Base-by-base conservation (phyloP, 2,329 filamentous ascomycete genomes). In the Aspergillaceae sp. region DNA sequence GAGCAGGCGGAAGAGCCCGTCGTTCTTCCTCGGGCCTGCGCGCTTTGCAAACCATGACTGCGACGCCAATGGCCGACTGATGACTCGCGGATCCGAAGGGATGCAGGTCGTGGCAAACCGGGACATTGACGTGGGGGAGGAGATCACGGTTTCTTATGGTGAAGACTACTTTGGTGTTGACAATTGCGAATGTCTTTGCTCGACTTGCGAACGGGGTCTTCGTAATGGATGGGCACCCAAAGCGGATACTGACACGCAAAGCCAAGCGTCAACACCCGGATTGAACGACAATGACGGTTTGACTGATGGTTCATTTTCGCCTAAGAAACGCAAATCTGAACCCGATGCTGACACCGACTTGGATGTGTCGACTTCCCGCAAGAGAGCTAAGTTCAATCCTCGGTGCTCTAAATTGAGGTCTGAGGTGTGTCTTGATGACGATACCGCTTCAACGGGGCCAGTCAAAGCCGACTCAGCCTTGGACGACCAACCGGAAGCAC, bases 31-130 rank as follows among this genome's bases (percentile, higher is more conserved):
- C 63, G 92, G 92, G 0, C 94, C 92, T 5, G 92, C 92, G 32
- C 83, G 92, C 43, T 97, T 98, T 65, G 89, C 92, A 28, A 98
- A 98, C 62, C 92, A 98, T 68, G 92, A 98, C 66, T 98, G 92
- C 69, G 79, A 86, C 55, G 88, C 92, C 30, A 98, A 97, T 70
- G 90, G 90, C 6, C 80, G 83, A 60, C 77, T 98, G 40, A 84
- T 87, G 56, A 96, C 88, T 33, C 85, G 82, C 33, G 87, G 89
- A 40, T 80, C 84, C 47, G 83, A 90, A 48, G 88, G 88, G 33
- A 96, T 98, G 72, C 86, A 94, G 60, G 90, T 98, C 47, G 80
- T 94, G 42, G 88, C 92, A 2, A 80, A 82, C 32, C 81, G 83
- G 54, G 78, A 90, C 48, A 97, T 98, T 50, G 79, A 84, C 7